Base-by-base conservation (phyloP, 1,284 basidiomycete genomes). In the Leccinum fallax region DNA sequence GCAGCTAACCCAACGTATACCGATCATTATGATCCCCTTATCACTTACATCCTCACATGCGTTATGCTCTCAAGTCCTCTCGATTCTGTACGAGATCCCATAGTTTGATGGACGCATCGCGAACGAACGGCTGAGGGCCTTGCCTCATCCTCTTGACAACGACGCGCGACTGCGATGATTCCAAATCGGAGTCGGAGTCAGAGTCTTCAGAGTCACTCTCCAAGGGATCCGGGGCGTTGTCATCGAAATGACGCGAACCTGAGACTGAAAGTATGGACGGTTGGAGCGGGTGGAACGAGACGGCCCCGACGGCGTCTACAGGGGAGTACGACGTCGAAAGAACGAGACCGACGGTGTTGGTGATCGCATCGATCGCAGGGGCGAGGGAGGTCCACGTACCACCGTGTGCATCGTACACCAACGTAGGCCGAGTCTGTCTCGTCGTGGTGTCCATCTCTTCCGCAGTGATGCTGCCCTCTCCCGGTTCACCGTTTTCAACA, bases 191-290 rank as follows among this genome's bases (percentile, higher is more conserved):
- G 11, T 64, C 63, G 0, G 67, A 62, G 1, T 43, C 62, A 5
- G 68, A 68, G 9, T 40, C 57, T 2, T 9, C 69, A 2, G 11
- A n/a, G 9, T 7, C 16, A 53, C 19, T 30, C 2, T 8, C 28
- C 34, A 21, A 19, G 10, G 24, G 1, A 46, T 46, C 43, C 11
- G 19, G 11, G 4, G 21, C 57, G 5, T 52, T 46, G 4, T 19
- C 40, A 5, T 73, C 65, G 62, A 90, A 90, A 70, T 88, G 84
- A 32, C 89, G 78, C n/a, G 89, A 88, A 9, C 89, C 90, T 1
- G 88, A 87, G 3, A 80, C 79, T 0, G 88, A 86, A 16, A 89
- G 68, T 7, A 90, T 63, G 5, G 77, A 51, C 0, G 88, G 74
- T 15, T 77, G 75, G 15, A 80, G 69, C 0, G 89, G 87, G 65